Conservation (phyloP, 2,329 filamentous ascomycete genomes). For the Scedosporium apiospermum region DNA sequence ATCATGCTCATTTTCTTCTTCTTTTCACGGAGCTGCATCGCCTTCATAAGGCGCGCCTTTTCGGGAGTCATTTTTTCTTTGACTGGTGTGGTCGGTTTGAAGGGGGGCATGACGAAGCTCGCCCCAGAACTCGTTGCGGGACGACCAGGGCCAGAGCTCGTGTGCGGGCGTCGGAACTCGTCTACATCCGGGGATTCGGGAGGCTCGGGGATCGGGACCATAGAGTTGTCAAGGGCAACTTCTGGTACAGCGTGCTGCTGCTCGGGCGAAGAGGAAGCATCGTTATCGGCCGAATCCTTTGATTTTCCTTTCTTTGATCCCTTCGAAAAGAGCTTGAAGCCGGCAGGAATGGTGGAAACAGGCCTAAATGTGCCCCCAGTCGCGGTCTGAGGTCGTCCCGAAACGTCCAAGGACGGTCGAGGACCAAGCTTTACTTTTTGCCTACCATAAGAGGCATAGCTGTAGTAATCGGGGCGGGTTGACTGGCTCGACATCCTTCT, state of each 20-base stretch:
- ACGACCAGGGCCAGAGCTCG: conserved; percentile 18
- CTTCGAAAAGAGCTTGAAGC: conserved; percentile 62
- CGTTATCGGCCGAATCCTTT: conserved; percentile 17
- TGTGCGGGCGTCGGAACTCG: conserved; percentile 21
- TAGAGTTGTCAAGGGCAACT: conserved; percentile 24
- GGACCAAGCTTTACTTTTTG: conserved; percentile 86
- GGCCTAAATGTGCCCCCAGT: conserved; percentile 52
- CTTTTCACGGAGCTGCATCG: conserved; percentile 79
- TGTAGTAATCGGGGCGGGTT: conserved; percentile 39
- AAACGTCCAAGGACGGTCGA: conserved; percentile 62
- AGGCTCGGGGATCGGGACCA: conserved; percentile 25
- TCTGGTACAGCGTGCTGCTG: conserved; percentile 18
- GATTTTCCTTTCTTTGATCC: conserved; percentile 41
- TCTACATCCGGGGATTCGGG: conserved; percentile 16
- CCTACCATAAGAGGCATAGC: conserved; percentile 43
- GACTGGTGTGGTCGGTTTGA: conserved; percentile 29
- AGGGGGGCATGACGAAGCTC: conserved; percentile 4
- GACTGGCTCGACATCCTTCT: conserved; percentile 43
- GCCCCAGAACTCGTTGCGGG: conserved; percentile 3
- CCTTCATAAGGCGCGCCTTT: conserved; percentile 88
- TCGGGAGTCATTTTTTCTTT: conserved; percentile 65
- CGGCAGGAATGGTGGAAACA: conserved; percentile 69
- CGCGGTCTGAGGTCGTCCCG: conserved; percentile 51
- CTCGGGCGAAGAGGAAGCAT: conserved; percentile 22
- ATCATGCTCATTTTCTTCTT: conserved; percentile 43